Percentiles rank a stretch among this genome's conserved stretches.
phyloP scores from a whole-genome alignment of 345 rosid species.

The Aquilaria yunnanensis region DNA sequence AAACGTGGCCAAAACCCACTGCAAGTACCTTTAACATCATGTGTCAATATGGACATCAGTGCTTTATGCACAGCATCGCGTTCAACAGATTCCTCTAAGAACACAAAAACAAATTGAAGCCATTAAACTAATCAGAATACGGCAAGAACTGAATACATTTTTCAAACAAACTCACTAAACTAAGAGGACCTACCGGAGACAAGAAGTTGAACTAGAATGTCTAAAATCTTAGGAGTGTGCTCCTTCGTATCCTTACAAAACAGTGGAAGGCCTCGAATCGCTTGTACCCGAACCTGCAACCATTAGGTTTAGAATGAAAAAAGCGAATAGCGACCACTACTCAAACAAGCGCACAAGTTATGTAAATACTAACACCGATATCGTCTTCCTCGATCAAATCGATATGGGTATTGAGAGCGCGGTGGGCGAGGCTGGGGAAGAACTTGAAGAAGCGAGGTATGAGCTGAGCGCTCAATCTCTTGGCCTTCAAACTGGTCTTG shows the following conservation, averaged over 20 bases:
- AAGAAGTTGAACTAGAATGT: constrained; percentile 83
- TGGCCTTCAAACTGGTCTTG: constrained; percentile 64
- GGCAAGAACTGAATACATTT: constrained; percentile 5
- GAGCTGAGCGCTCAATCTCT: constrained; percentile 94
- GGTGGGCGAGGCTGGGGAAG: constrained; percentile 69
- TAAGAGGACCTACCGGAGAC: constrained; percentile 40
- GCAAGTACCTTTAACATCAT: constrained; percentile 83
- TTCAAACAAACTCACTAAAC: background rate
- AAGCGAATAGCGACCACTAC: no score
- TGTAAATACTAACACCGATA: constrained; percentile 53
- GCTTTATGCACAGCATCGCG: constrained; percentile 99
- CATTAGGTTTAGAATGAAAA: no score
- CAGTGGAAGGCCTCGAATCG: constrained; percentile 88
- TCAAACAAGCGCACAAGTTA: constrained; percentile 1
- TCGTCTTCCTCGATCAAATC: constrained; percentile 95
- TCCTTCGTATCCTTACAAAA: constrained; percentile 93
- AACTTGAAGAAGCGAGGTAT: constrained; percentile 97
- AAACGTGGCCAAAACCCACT: no score
- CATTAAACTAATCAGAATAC: background rate
- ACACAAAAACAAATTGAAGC: constrained; percentile 3
- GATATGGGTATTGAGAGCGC: constrained; percentile 70
- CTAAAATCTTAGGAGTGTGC: constrained; percentile 67
- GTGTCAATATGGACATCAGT: constrained; percentile 87
- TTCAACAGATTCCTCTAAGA: constrained; percentile 81
- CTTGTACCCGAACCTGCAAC: constrained; percentile 86